Evolutionary conservation across 106 monocot genomes (phyloP), one percentile per base, ranked within the genome.

Genomic region (Dendrobium chrysotoxum): DNA sequence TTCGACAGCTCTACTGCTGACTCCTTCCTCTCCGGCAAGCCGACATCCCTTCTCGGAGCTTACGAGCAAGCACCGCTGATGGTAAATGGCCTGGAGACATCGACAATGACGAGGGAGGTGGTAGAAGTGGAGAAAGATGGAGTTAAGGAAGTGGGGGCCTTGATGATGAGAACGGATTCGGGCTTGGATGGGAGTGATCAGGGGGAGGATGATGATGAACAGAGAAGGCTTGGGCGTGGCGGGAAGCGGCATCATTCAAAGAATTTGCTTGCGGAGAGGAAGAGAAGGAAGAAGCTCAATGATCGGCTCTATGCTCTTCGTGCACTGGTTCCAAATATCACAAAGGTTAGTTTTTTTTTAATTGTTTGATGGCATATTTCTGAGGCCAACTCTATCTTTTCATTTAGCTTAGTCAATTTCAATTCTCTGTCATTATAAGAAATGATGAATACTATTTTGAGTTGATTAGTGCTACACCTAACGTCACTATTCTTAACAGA

Each of bases 221-320:
- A 81, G 73, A 85, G 80, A 58, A 5, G 47, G 57, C 40, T 17
- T 13, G 79, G 78, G 39, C 72, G 85, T 53, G 79, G 81, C 13
- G 92, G 86, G 1, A 94, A 91, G 79, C 78, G 84, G 28, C 88
- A 81, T 20, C 87, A 87, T 1, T 89, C 88, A 7, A 98, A 98
- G 92, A 98, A 98, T 67, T 85, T 98, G 3, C 46, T 87, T 23
- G 98, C 98, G 0, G 98, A 98, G 84, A 86, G 98, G 83, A 89
- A 58, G 84, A 78, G 98, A 72, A 85, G 98, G 85, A 95, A 98
- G 92, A 98, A 98, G 85, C 94, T 98, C 28, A 98, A 98, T 76
- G 95, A 90, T 41, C 80, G 92, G 44, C 95, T 98, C 21, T 95
- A 83, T 25, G 75, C 76, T 2, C 85, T 98, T 1, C 85, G 98